Evolutionary conservation across 2,329 filamentous ascomycete genomes (phyloP).

Genomic region (Colletotrichum sublineola): DNA sequence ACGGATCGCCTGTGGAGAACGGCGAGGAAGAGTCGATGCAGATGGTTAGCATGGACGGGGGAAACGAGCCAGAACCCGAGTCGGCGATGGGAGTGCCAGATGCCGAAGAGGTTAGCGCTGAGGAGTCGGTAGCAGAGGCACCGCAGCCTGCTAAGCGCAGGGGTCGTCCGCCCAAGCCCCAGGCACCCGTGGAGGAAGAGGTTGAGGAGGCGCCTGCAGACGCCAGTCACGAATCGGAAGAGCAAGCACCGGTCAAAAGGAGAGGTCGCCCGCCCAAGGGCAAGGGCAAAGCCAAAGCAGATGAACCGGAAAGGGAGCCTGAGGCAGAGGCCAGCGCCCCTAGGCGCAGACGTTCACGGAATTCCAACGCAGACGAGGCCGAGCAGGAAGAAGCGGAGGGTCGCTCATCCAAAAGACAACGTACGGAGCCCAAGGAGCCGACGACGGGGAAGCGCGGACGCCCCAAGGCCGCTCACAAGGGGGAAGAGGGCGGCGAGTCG

Average conservation of each 20-base stretch:
- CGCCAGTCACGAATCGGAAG: constrained; percentile 47
- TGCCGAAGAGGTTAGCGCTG: constrained; percentile 44
- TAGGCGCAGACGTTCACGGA: constrained; percentile 42
- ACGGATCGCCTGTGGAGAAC: constrained; percentile 47
- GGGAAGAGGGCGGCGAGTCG: constrained; percentile 42
- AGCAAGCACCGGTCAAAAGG: constrained; percentile 33
- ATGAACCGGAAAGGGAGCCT: constrained; percentile 42
- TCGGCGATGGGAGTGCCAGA: constrained; percentile 50
- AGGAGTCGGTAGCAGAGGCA: constrained; percentile 33
- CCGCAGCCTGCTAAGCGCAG: constrained; percentile 34
- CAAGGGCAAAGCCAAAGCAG: constrained; percentile 40
- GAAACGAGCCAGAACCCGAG: constrained; percentile 48
- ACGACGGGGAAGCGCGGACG: constrained; percentile 44
- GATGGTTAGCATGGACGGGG: constrained; percentile 52
- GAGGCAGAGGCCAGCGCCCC: constrained; percentile 33
- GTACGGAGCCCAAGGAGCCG: constrained; percentile 41
- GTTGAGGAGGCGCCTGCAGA: constrained; percentile 29
- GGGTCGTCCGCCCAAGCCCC: constrained; percentile 36
- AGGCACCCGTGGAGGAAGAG: constrained; percentile 29
- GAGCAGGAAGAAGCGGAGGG: constrained; percentile 41
- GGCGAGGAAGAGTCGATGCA: constrained; percentile 58
- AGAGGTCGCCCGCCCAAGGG: constrained; percentile 41
- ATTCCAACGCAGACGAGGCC: constrained; percentile 27
- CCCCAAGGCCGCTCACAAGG: constrained; percentile 43
- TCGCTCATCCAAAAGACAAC: constrained; percentile 41